phyloP scores from a whole-genome alignment of 2,329 filamentous ascomycete species.

The Hyphodiscus sp. region DNA sequence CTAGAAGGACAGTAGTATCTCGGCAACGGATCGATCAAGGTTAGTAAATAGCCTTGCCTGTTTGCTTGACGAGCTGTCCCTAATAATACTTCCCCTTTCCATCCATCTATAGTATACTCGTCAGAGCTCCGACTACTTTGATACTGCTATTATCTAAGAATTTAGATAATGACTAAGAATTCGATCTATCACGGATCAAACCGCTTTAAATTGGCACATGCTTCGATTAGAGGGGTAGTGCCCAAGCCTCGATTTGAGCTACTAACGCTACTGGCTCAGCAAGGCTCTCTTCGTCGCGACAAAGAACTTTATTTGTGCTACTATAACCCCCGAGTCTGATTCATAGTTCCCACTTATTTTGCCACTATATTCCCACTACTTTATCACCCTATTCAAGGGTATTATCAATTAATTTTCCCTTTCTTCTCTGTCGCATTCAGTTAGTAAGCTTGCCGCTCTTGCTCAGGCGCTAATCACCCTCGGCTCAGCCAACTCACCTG shows the following conservation, averaged over 20 bases:
- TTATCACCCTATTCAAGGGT: too few species aligned
- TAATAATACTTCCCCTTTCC: neutral
- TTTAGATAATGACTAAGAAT: neutral
- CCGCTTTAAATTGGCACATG: neutral
- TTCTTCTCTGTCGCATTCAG: too few species aligned
- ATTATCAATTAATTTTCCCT: too few species aligned
- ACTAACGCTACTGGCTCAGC: neutral
- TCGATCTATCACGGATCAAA: too few species aligned
- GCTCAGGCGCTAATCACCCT: too few species aligned
- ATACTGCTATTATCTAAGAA: neutral
- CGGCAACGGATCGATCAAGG: neutral
- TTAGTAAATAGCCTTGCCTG: neutral
- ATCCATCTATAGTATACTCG: neutral
- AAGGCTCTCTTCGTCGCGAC: neutral
- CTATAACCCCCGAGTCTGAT: too few species aligned
- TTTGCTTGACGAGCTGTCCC: neutral
- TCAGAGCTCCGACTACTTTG: neutral
- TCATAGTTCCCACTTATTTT: too few species aligned
- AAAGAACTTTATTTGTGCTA: neutral
- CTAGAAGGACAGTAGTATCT: neutral
- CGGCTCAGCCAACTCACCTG: too few species aligned
- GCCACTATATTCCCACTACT: too few species aligned
- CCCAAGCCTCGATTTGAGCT: neutral
- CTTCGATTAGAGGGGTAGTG: neutral
- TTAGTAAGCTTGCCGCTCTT: too few species aligned